Evolutionary conservation across 805 yeast genomes (phyloP).

Genomic region (Kurtzmaniella cleridarum): DNA sequence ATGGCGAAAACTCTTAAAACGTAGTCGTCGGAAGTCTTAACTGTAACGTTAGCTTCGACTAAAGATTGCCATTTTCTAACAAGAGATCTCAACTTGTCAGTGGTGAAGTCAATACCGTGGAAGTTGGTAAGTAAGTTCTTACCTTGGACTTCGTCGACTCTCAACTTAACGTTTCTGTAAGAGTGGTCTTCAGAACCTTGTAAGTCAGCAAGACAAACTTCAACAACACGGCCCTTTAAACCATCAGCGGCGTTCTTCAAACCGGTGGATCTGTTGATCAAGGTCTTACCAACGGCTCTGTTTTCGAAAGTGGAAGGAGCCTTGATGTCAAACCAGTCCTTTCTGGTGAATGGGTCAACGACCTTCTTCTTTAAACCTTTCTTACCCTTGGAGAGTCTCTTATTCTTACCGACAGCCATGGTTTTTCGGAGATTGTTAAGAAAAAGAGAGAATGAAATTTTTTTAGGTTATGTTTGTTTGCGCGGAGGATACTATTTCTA

Average conservation of each 20-base stretch:
- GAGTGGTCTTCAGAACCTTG: conserved; percentile 97
- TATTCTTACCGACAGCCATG: conserved; percentile 86
- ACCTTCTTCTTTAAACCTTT: conserved; percentile 97
- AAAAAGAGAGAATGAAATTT: conserved; percentile 2
- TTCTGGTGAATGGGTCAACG: conserved; percentile 96
- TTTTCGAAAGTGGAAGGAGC: conserved; percentile 96
- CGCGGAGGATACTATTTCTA: too few species aligned
- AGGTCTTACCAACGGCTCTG: conserved; percentile 95
- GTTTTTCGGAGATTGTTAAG: conserved; percentile 2
- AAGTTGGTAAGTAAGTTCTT: conserved; percentile 95
- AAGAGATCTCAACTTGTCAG: conserved; percentile 91
- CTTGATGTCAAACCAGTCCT: conserved; percentile 95
- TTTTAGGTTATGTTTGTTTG: conserved; percentile 14
- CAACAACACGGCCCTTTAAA: conserved; percentile 92
- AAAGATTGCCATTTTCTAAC: conserved; percentile 97
- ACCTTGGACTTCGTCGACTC: conserved; percentile 97
- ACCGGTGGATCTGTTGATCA: conserved; percentile 96
- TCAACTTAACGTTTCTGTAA: conserved; percentile 88
- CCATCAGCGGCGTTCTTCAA: conserved; percentile 93
- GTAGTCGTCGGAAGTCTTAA: conserved; percentile 94
- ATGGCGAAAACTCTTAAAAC: conserved; percentile 89
- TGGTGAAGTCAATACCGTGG: conserved; percentile 96
- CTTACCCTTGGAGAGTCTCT: conserved; percentile 78
- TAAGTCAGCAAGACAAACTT: conserved; percentile 88
- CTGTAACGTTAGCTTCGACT: conserved; percentile 94